Evolutionary conservation across 2,329 filamentous ascomycete genomes (phyloP).

Genomic region (Byssothecium circinans): DNA sequence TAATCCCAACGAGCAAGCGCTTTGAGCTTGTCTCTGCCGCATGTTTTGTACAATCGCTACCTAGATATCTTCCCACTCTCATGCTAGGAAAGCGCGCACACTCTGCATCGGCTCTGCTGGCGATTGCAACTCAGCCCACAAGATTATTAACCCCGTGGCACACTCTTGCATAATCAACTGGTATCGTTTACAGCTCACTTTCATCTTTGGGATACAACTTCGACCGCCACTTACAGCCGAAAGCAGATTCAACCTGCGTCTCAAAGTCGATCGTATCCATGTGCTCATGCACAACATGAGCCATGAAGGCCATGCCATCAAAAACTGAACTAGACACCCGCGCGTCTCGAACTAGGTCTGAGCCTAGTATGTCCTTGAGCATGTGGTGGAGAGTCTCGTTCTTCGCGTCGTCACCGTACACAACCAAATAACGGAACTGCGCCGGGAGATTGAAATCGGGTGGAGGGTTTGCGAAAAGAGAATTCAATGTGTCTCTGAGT

Average conservation of each 20-base stretch:
- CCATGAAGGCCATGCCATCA: constrained; percentile 6
- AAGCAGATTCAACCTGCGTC: neutral
- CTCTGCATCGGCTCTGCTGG: too few species aligned
- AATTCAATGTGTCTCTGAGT: constrained; percentile 2
- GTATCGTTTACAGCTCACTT: too few species aligned
- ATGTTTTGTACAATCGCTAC: too few species aligned
- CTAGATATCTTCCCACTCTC: too few species aligned
- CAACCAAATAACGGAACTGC: constrained; percentile 8
- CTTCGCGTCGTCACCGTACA: constrained; percentile 14
- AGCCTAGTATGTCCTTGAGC: constrained; percentile 3
- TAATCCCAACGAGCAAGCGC: too few species aligned
- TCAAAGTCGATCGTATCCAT: constrained; percentile 9
- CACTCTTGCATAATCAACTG: too few species aligned
- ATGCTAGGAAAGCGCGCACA: too few species aligned
- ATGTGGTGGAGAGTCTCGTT: constrained; percentile 5
- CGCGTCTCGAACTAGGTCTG: constrained; percentile 8
- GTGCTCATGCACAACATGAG: neutral
- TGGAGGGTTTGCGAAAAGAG: constrained; percentile 10
- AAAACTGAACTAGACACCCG: constrained; percentile 6
- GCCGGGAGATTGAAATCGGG: constrained; percentile 1
- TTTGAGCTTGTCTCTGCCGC: too few species aligned
- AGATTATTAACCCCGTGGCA: too few species aligned
- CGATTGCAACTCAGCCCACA: too few species aligned
- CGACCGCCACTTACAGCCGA: constrained; percentile 9
- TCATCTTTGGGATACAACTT: constrained; percentile 3